Base-by-base conservation (phyloP, 2,329 filamentous ascomycete species). In the Aspergillus pseudonomiae region DNA sequence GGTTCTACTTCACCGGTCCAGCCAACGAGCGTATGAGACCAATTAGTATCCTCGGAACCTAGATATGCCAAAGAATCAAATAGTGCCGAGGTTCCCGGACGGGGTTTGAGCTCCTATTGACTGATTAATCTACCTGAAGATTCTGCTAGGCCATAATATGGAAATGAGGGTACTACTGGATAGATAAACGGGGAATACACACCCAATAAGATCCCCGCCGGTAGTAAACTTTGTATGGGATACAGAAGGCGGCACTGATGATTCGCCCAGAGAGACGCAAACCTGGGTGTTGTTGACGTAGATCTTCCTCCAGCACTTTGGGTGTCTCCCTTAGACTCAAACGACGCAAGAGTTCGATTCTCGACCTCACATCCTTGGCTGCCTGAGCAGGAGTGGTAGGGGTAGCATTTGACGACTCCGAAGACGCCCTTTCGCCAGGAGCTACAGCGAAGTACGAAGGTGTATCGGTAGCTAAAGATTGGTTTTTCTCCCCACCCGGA, bases 51-150 rank as follows among this genome's bases (percentile, higher is more conserved):
- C 61, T 90, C 84, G n/a, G 93, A 96, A 4, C 93, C 92, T 52
- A 98, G 88, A 78, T 96, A 90, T 61, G 90, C 87, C 73, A 98
- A 93, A 11, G 93, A 94, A 77, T 97, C 93, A 79, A 96, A 96
- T 39, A 98, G 85, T 19, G 94, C 93, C 14, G 94, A 97, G 63
- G 94, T 94, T 61, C 94, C 94, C 65, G 91, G 90, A 30, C 94
- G 91, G 65, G 88, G 83, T 70, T 87, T 88, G 61, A 97, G 81
- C 74, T 91, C 88, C 92, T 94, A 59, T 54, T 63, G 16, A 46
- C 34, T 41, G 11, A 48, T 59, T 61, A 64, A 56, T 52, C 34
- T 54, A 68, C 59, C 53, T 66, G 57, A 30, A 24, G 21, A 28
- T 9, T 21, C 11, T 16, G 7, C n/a, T 30, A 28, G 16, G 4